Evolutionary conservation across 2,329 filamentous ascomycete species (phyloP).

Genomic region (Sporothrix pallida): DNA sequence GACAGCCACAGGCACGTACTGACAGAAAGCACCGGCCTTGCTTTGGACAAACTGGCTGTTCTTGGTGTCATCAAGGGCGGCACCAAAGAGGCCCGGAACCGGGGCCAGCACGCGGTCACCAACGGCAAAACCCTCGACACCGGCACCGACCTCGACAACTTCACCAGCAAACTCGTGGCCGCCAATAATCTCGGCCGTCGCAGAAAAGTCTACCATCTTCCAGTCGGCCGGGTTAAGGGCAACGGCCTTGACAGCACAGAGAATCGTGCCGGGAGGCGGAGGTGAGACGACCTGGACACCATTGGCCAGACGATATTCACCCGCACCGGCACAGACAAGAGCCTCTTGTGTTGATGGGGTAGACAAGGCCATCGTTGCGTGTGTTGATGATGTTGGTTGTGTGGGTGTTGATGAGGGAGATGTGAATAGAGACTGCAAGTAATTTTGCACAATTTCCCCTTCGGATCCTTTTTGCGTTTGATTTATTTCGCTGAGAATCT

Average conservation of each 20-base stretch:
- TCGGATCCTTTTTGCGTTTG: neutral
- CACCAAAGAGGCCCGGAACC: constrained; percentile 31
- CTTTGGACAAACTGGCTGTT: neutral
- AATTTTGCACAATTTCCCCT: neutral
- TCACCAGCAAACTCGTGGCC: constrained; percentile 44
- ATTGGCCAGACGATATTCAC: constrained; percentile 31
- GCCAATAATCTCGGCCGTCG: constrained; percentile 38
- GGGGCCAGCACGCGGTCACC: constrained; percentile 39
- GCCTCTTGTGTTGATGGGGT: constrained; percentile 26
- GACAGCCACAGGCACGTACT: constrained; percentile 37
- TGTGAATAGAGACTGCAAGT: neutral
- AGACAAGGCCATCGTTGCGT: neutral
- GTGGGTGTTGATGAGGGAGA: neutral
- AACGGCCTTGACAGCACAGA: constrained; percentile 38
- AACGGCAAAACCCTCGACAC: constrained; percentile 26
- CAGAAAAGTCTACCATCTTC: constrained; percentile 42
- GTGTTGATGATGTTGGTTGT: neutral
- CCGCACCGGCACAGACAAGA: constrained; percentile 31
- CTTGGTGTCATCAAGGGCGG: constrained; percentile 19
- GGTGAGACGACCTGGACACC: constrained; percentile 28
- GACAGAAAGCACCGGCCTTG: constrained; percentile 40
- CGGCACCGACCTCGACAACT: constrained; percentile 40
- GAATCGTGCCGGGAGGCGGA: constrained; percentile 28
- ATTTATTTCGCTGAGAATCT: too few species aligned
- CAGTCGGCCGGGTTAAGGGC: constrained; percentile 45